Evolutionary conservation across 2,329 filamentous ascomycete species (phyloP), one percentile per base, ranked within the genome.

Genomic region (Fusarium continuum): DNA sequence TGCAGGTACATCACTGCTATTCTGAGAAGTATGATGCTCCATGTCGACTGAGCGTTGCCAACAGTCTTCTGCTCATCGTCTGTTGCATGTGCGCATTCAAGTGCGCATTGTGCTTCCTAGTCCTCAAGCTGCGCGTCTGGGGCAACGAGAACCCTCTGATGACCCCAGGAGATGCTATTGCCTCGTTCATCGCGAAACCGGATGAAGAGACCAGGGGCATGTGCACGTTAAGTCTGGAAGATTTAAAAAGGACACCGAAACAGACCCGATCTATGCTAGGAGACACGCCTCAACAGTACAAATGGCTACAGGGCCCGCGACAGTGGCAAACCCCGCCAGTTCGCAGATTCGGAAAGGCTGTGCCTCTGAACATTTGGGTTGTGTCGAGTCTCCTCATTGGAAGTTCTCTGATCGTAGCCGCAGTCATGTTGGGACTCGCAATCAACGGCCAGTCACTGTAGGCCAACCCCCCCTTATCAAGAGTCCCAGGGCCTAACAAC

Each of bases 161-260:
- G 47, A 68, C 64, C 1, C 54, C 61, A 0, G 64, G 64, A 13
- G 65, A 67, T 35, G 65, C 65, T 1, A 62, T 67, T 1, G 60
- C 61, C 14, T 67, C 65, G 3, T 67, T 67, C 5, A 55, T 67
- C 1, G 28, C 47, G 1, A 65, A 7, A 0, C 60, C 56, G 1
- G 57, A 65, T 25, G 36, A 65, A 3, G 53, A 65, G 32, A 67
- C 65, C 5, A 52, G 23, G 4, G 61, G 45, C 0, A 67, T 67
- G 64, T 67, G 64, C 19, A 50, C 54, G 0, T 11, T 65, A 6
- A 61, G 43, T 2, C 17, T 52, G 26, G 14, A 19, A 2, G 63
- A 65, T 20, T 5, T 65, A 0, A 65, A 39, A 6, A 51, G 17
- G 13, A 17, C 14, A 3, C 14, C 25, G 1, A 47, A 28, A 2